Evolutionary conservation across 352 stramenopile species (phyloP).

Genomic region (Phytophthora nicotianae): DNA sequence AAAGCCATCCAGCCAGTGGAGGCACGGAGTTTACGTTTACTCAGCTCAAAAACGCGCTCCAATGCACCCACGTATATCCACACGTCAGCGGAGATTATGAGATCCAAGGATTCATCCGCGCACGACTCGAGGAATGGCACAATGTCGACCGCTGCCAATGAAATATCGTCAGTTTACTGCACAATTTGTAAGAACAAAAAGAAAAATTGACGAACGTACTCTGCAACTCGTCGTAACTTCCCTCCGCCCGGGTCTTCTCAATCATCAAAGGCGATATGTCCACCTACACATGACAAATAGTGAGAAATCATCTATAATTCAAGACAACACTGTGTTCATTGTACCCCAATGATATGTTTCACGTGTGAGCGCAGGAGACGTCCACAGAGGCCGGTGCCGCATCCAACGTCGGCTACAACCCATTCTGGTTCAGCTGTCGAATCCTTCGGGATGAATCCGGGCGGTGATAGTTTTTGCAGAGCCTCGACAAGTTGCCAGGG

Average conservation of each 20-base stretch:
- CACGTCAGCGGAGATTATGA: slow-evolving; percentile 82
- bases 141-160: slow-evolving; percentile 54
- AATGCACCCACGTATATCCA: slow-evolving; percentile 88
- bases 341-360: slow-evolving; percentile 61
- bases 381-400: slow-evolving; percentile 79
- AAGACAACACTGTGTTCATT: slow-evolving; percentile 3
- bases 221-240: slow-evolving; percentile 73
- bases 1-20: slow-evolving; percentile 61
- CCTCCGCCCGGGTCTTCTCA: slow-evolving; percentile 64
- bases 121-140: slow-evolving; percentile 55
- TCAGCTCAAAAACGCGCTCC: slow-evolving; percentile 62
- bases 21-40: slow-evolving; percentile 46
- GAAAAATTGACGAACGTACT: slow-evolving; percentile 42
- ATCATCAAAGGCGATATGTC: slow-evolving; percentile 86
- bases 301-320: background rate
- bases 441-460: slow-evolving; percentile 19
- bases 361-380: slow-evolving; percentile 65
- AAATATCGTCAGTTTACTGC: background rate
- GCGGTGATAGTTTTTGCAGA: slow-evolving; percentile 48
- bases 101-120: slow-evolving; percentile 47
- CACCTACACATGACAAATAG: slow-evolving; percentile 43
- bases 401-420: slow-evolving; percentile 66
- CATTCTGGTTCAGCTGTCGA: slow-evolving; percentile 29
- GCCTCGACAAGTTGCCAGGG: slow-evolving; percentile 80
- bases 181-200: background rate